Conservation (phyloP, 2,329 filamentous ascomycete genomes). For the Fusarium denticulatum region DNA sequence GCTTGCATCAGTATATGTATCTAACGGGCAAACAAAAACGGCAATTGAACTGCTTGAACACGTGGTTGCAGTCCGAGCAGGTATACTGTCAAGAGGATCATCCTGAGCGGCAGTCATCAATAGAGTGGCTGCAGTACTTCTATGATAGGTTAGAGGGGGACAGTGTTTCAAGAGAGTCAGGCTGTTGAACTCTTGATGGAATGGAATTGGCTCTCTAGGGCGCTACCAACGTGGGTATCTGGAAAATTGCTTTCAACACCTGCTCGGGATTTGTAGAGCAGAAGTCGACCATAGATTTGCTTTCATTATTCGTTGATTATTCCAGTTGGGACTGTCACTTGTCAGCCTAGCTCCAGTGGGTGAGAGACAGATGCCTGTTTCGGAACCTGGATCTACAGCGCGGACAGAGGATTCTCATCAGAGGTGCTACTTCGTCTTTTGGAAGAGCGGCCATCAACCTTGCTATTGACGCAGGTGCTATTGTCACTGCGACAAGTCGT, state of each 20-base stretch:
- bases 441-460: not conserved
- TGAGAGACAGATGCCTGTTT: not conserved
- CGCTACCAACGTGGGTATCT: rapidly evolving
- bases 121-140: rapidly evolving
- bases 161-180: rapidly evolving
- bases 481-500: not conserved
- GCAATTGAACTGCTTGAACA: not conserved
- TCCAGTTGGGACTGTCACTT: no score
- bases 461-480: not conserved
- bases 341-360: rapidly evolving
- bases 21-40: not conserved
- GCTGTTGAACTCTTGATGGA: rapidly evolving
- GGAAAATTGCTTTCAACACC: rapidly evolving
- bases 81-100: rapidly evolving
- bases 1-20: no score
- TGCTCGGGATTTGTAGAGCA: rapidly evolving
- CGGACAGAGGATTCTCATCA: not conserved
- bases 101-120: rapidly evolving
- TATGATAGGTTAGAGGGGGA: not conserved
- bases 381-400: not conserved
- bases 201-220: not conserved
- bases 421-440: not conserved
- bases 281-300: rapidly evolving
- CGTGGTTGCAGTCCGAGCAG: not conserved
- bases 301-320: rapidly evolving